Conservation (phyloP, 352 stramenopile species). For the Globisporangium spiculum region DNA sequence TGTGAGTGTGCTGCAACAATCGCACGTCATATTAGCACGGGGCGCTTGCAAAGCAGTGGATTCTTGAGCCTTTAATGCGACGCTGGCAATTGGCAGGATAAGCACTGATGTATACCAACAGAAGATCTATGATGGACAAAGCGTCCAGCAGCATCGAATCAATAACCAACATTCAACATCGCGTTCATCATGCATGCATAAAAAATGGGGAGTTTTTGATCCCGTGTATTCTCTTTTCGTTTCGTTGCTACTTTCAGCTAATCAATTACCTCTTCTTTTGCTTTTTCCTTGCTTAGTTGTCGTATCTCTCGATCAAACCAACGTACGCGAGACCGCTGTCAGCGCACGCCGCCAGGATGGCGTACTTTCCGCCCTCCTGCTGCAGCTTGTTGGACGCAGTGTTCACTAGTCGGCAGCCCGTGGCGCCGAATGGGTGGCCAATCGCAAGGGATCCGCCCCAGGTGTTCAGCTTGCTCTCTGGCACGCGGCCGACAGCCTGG, state of each 20-base stretch:
- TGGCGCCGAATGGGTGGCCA: slow-evolving; percentile 98
- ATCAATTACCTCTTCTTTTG: slow-evolving; percentile 5
- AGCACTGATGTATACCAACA: too few species aligned
- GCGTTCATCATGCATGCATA: not conserved
- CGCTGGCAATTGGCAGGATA: too few species aligned
- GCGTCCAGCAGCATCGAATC: not conserved
- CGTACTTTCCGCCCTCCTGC: slow-evolving; percentile 94
- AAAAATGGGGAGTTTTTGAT: not conserved
- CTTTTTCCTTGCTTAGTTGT: slow-evolving; percentile 30
- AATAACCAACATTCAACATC: not conserved
- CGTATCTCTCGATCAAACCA: slow-evolving; percentile 91
- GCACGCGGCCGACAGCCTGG: slow-evolving; percentile 89
- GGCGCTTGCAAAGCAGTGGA: too few species aligned
- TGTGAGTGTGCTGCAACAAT: too few species aligned
- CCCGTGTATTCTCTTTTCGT: slow-evolving; percentile 6
- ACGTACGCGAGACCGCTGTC: slow-evolving; percentile 97
- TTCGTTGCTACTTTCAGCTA: not conserved
- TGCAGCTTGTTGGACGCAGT: slow-evolving; percentile 97
- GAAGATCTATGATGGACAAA: too few species aligned
- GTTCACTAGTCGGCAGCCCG: slow-evolving; percentile 94
- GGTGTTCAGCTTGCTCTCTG: slow-evolving; percentile 96
- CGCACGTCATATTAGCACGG: too few species aligned
- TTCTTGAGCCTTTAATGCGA: too few species aligned
- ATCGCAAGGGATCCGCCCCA: slow-evolving; percentile 96
- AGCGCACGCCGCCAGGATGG: slow-evolving; percentile 95